Evolutionary conservation across 2,329 filamentous ascomycete genomes (phyloP), one percentile per base, ranked within the genome.

Genomic region (Diaporthe batatas): DNA sequence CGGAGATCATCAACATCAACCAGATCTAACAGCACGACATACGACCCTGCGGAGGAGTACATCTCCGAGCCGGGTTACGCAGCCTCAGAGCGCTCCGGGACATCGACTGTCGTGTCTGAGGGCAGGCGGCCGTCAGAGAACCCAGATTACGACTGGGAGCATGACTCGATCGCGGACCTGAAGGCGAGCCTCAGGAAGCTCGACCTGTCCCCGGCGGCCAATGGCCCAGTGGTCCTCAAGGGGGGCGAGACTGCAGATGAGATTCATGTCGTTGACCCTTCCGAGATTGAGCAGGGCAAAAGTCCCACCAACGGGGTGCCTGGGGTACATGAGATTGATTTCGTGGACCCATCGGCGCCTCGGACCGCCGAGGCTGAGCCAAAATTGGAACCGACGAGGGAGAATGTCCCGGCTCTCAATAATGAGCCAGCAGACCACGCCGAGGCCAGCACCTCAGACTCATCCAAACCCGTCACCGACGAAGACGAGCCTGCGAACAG

Each of bases 61-160:
- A 4, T 53, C 11, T 49, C 44, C 11, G 62, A 67, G 7, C 23
- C 62, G 3, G 6, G 23, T 6, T 53, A 67, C 25, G 44, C 62
- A 8, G 14, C 62, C 6, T 67, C 62, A 1, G 62, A 67, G 2
- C 21, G 62, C 14, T 67, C 62, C 6, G 47, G 44, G 7, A 67
- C 62, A 8, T 67, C 62, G 0, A 67, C 62, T 0, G 47, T 25
- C 14, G 18, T 39, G 21, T 67, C 47, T 11, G 44, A 65, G 2
- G 44, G 7, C 6, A 53, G 62, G n/a, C 36, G 62, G 18, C 14
- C 47, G 16, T 67, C 62, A 18, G 47, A 6, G 1, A 67, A 67
- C 10, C 62, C 62, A 8, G 62, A 67, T n/a, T 67, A 67, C 3
- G 62, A 67, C 32, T 67, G 62, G 62, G 62, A 67, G n/a, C 44